Base-by-base conservation (phyloP, 208 protist species). In the Crithidia brevicula region DNA sequence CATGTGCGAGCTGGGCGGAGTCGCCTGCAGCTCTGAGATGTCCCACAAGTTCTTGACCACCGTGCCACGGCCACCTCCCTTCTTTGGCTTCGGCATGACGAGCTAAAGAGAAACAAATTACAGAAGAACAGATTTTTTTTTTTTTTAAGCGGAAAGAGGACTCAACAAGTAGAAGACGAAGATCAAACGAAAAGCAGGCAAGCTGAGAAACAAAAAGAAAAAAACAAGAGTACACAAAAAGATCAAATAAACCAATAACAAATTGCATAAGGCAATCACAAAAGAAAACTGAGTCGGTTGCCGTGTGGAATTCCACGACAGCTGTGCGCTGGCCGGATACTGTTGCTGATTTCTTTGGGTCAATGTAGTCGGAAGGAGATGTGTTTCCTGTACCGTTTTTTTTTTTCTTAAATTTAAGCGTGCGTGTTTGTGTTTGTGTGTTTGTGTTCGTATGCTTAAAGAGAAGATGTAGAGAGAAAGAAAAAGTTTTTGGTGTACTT, bases 31-130 rank as follows among this genome's bases (percentile, higher is more conserved):
- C 23, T 64, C 56, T 8, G 62, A 52, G 62, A 70, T 40, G 36
- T 76, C 70, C 70, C 70, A 76, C 23, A 69, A 7, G 23, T 76
- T 70, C 42, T 70, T 76, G 31, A 76, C 70, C 7, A 70, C 62
- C 7, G 38, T 76, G 27, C 70, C 70, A 8, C 70, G 70, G 5
- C 70, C 45, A 30, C 70, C 54, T n/a, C 70, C 70, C 33, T 76
- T 76, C 62, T 76, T 76, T 31, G 33, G 20, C 50, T 68, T 63
- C 51, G 66, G 43, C 65, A 67, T 68, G 42, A 23, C 40, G 34
- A 28, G 8, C 30, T 42, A 66, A n/a, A 69, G 7, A 10, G 30
- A 3, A 38, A 61, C 38, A 15, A 57, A 49, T 34, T 51, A 62
- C 28, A 34, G 54, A 64, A 65, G 23, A 65, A 53, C 22, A 33